Conservation (phyloP, 306 rosid species). For the Bauhinia variegata region DNA sequence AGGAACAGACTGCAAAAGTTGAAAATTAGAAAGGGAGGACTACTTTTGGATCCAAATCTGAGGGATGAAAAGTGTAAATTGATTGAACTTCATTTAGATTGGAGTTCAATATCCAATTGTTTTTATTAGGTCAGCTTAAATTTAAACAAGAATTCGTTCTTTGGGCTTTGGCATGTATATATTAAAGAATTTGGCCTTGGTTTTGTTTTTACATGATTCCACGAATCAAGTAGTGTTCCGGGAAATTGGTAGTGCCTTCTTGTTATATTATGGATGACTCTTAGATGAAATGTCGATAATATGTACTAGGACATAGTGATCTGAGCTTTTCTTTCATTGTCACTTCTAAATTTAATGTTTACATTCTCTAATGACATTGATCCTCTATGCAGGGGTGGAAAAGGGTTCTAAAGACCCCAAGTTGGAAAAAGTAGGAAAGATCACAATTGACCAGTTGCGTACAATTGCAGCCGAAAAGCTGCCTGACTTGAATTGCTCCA, state of each 20-base stretch:
- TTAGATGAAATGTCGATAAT: neutral
- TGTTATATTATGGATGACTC: too few species aligned
- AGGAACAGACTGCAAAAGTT: neutral
- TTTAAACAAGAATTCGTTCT: neutral
- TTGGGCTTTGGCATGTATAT: too few species aligned
- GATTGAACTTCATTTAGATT: constrained; percentile 6
- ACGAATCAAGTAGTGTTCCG: too few species aligned
- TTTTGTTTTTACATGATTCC: neutral
- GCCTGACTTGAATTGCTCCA: constrained; percentile 90
- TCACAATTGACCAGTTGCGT: constrained; percentile 84
- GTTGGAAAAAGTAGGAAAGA: constrained; percentile 75
- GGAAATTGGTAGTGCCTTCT: too few species aligned
- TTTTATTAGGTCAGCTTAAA: neutral
- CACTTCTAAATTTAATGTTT: neutral
- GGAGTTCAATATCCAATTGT: neutral
- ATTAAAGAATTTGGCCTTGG: neutral
- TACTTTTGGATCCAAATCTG: constrained; percentile 6
- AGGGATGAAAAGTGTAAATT: constrained; percentile 20
- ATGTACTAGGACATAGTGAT: neutral
- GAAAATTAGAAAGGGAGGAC: neutral
- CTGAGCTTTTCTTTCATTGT: neutral
- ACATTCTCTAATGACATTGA: constrained; percentile 8
- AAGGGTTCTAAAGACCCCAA: constrained; percentile 94
- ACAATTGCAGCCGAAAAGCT: constrained; percentile 87
- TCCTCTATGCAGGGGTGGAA: constrained; percentile 68